These are phyloP conservation scores for Xylaria telfairii DNA, from an alignment of 495 filamentous ascomycete species.

Conservation along the genomic window DNA sequence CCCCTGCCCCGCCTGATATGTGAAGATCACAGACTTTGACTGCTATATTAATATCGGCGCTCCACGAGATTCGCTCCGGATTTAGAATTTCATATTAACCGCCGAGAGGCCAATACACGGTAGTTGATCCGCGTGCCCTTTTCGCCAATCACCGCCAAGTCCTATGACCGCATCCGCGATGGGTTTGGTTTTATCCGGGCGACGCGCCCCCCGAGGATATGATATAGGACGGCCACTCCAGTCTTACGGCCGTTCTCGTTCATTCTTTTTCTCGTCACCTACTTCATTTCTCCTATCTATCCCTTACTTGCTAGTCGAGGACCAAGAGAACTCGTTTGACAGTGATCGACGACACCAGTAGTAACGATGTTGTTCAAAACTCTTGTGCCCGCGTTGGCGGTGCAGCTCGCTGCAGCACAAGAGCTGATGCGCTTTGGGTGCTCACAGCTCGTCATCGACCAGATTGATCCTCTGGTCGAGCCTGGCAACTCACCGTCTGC, in stretches of 20 bases:
- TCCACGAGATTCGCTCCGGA: slow-evolving; percentile 27
- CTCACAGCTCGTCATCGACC: slow-evolving; percentile 51
- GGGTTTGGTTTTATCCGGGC: slow-evolving; percentile 28
- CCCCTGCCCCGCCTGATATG: slow-evolving; percentile 10
- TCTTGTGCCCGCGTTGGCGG: slow-evolving; percentile 38
- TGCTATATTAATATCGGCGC: slow-evolving; percentile 23
- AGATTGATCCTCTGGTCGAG: slow-evolving; percentile 52
- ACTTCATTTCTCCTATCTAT: not conserved
- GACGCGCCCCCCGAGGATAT: slow-evolving; percentile 12
- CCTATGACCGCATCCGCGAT: slow-evolving; percentile 25
- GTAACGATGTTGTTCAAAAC: slow-evolving; percentile 37
- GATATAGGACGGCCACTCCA: slow-evolving; percentile 22
- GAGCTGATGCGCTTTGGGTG: slow-evolving; percentile 57
- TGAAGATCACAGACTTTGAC: slow-evolving; percentile 16
- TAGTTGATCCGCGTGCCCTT: slow-evolving; percentile 20
- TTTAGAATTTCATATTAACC: slow-evolving; percentile 27
- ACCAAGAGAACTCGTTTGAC: not conserved
- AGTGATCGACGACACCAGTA: slow-evolving; percentile 3
- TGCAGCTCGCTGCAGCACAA: slow-evolving; percentile 44
- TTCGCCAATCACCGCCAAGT: slow-evolving; percentile 26
- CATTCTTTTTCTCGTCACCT: slow-evolving; percentile 14
- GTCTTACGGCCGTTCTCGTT: slow-evolving; percentile 1
- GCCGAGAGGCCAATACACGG: slow-evolving; percentile 23
- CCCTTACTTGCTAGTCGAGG: not conserved
- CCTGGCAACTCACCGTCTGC: slow-evolving; percentile 45